A percentile compares a stretch with the other conserved stretches of the same genome.
Conservation (phyloP, 83 land plant genomes). For the Picea abies region DNA sequence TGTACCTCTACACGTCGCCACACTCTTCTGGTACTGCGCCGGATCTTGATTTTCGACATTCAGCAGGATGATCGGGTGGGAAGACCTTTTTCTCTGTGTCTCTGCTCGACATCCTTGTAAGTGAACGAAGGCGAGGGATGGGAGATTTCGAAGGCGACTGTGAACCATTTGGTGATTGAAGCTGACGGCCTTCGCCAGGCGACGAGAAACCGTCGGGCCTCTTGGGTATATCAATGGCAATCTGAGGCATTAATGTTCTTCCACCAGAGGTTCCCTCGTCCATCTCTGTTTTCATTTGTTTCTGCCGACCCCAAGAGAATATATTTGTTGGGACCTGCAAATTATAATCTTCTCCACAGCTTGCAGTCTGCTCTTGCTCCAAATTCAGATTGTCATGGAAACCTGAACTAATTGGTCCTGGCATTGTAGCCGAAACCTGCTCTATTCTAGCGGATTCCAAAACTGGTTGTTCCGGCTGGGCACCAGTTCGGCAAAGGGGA, state of each 20-base stretch:
- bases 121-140: background rate
- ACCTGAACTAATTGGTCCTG: too few species aligned
- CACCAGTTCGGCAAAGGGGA: constrained; percentile 8
- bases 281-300: too few species aligned
- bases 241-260: background rate
- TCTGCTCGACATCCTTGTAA: constrained; percentile 13
- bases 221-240: constrained; percentile 4
- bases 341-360: background rate
- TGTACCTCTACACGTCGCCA: too few species aligned
- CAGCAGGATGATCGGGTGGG: background rate
- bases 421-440: background rate
- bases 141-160: background rate
- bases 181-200: background rate
- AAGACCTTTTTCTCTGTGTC: background rate
- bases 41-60: too few species aligned
- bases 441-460: background rate
- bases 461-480: background rate
- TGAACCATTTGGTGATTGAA: background rate
- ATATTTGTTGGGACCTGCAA: too few species aligned
- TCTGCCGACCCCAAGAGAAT: too few species aligned
- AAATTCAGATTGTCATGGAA: background rate
- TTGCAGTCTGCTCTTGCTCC: background rate
- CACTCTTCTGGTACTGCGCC: too few species aligned
- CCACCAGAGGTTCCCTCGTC: too few species aligned
- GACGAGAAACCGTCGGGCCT: background rate